Percentiles rank a stretch among this genome's conserved stretches.
phyloP scores from a whole-genome alignment of 2,329 filamentous ascomycete species.

The Clonostachys rhizophaga region DNA sequence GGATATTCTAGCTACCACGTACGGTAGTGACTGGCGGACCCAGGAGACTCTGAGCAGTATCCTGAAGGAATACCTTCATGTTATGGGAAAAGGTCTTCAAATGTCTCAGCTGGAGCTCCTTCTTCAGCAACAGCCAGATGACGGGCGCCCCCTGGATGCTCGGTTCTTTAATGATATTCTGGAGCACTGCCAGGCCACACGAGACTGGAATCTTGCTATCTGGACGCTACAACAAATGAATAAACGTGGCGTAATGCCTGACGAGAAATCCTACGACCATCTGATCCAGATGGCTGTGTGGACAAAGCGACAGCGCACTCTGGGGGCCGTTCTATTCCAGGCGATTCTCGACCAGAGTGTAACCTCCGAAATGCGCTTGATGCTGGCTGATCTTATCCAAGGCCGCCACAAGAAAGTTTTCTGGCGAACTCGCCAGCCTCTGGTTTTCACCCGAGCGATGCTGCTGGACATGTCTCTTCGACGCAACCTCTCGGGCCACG shows the following conservation, averaged over 20 bases:
- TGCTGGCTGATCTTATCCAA: constrained; percentile 16
- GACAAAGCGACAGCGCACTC: constrained; percentile 18
- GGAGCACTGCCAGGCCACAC: constrained; percentile 14
- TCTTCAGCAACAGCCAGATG: constrained; percentile 4
- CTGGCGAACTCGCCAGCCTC: constrained; percentile 16
- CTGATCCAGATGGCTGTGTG: constrained; percentile 30
- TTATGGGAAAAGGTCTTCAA: constrained; percentile 2
- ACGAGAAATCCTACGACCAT: constrained; percentile 24
- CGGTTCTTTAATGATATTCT: constrained; percentile 32
- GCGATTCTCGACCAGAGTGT: constrained; percentile 21
- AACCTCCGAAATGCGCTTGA: constrained; percentile 11
- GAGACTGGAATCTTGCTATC: constrained; percentile 22
- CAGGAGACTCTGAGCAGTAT: constrained; percentile 26
- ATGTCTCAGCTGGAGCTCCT: neutral
- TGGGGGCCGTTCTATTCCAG: constrained; percentile 24
- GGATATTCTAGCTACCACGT: constrained; percentile 30
- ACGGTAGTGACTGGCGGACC: constrained; percentile 40
- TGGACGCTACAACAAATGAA: constrained; percentile 18
- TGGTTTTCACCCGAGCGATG: constrained; percentile 18
- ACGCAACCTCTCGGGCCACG: neutral
- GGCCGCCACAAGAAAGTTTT: constrained; percentile 12
- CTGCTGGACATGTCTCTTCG: constrained; percentile 8
- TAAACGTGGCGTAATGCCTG: constrained; percentile 12
- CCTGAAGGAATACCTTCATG: constrained; percentile 32
- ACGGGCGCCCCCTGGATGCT: constrained; percentile 14